Base-by-base conservation (phyloP, 1,139 yeast genomes). In the Geotrichum carabidarum region DNA sequence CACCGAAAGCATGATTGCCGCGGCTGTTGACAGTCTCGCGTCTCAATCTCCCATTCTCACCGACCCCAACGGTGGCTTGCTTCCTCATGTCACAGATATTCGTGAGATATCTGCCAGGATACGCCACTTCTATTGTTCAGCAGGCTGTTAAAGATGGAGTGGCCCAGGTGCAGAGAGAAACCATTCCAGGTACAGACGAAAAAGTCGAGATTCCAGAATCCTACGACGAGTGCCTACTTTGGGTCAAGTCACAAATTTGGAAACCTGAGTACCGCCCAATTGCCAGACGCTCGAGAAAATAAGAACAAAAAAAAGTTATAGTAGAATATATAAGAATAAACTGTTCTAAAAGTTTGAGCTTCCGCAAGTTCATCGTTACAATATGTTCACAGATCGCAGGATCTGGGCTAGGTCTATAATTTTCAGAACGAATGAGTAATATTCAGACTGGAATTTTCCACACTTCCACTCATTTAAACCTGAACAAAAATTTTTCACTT, bases 211-310 rank as follows among this genome's bases (percentile, higher is more conserved):
- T 91, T 55, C 98, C 97, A 56, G 78, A 88, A 65, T 90, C 86
- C 61, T 89, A 82, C 66, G 82, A 84, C 57, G 80, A 74, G 61
- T 87, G 96, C 77, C 79, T 86, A 63, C 78, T 77, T 60, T 91
- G 98, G 97, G 98, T 91, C 50, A 83, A 81, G 69, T 77, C 82
- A 44, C 97, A 90, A 75, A 91, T 93, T 97, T 91, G 98, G 98
- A 81, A 79, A 67, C 96, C 98, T 30, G 82, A 79, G 59, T 91
- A 91, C 74, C 82, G 96, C 74, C 95, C 95, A 45, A 78, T 87
- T 75, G 78, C 84, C 52, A 86, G 44, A 40, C 3, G 14, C 37
- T 34, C 37, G 12, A 34, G 4, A 4, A 11, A 34, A 34, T 11
- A 34, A 7, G 7, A 11, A 4, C 37, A 34, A n/a, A n/a, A n/a